Conservation (phyloP, 1,284 basidiomycete genomes). For the Rhodotorula mucilaginosa region DNA sequence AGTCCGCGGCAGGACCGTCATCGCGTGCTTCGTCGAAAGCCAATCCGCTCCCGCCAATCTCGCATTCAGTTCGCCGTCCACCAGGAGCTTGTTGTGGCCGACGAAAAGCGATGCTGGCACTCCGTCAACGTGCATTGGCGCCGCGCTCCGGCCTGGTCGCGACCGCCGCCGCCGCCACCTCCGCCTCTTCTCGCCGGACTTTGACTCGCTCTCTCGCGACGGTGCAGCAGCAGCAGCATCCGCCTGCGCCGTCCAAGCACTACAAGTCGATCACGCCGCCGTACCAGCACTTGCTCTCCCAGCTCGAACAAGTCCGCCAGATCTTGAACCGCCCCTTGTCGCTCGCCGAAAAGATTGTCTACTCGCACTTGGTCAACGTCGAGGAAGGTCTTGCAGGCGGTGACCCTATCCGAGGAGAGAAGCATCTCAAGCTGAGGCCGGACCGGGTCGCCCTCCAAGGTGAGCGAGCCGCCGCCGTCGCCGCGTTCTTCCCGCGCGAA, state of each 20-base stretch:
- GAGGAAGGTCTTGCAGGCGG: constrained; percentile 65
- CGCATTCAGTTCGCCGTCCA: background rate
- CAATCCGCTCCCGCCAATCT: no score
- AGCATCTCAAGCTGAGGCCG: constrained; percentile 84
- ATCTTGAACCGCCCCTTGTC: constrained; percentile 76
- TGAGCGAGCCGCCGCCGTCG: constrained; percentile 35
- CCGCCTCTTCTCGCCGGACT: background rate
- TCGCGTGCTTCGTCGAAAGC: no score
- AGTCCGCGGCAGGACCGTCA: no score
- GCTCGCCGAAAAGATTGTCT: constrained; percentile 96
- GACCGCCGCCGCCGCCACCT: background rate
- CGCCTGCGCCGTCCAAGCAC: constrained; percentile 32
- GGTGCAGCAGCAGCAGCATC: constrained; percentile 8
- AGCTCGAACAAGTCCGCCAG: constrained; percentile 68
- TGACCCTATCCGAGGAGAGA: constrained; percentile 71
- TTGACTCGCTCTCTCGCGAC: constrained; percentile 34
- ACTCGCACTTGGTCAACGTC: constrained; percentile 84
- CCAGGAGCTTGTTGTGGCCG: no score
- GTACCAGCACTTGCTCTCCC: constrained; percentile 70
- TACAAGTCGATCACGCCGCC: constrained; percentile 59
- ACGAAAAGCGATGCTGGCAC: background rate
- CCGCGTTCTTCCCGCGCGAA: no score
- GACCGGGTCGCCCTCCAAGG: constrained; percentile 95
- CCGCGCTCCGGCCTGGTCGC: background rate
- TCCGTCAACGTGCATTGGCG: constrained; percentile 1